A percentile compares a stretch with the other conserved stretches of the same genome.
Conservation (phyloP, 768 basidiomycete species). For the Tremella mesenterica region DNA sequence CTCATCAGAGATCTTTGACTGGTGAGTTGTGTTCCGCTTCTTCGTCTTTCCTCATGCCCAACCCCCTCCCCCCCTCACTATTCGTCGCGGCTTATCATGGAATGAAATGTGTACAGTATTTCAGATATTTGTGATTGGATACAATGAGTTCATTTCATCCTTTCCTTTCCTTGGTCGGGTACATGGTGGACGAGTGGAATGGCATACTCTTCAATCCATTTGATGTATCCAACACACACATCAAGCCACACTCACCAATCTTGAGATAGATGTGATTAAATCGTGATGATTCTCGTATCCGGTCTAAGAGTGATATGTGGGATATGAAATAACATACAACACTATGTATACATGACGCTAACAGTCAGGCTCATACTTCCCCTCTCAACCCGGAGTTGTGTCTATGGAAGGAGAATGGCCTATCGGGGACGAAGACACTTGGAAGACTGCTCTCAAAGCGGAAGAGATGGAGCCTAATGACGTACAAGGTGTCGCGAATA, state of each 20-base stretch:
- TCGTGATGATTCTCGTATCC: too few relatives aligned
- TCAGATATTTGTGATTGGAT: too few relatives aligned
- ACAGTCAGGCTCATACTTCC: conserved; percentile 39
- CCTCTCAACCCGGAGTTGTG: conserved; percentile 28
- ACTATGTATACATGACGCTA: neutral
- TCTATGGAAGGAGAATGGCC: conserved; percentile 38
- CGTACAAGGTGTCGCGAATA: conserved; percentile 33
- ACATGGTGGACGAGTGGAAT: neutral
- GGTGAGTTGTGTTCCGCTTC: conserved; percentile 16
- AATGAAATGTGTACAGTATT: too few relatives aligned
- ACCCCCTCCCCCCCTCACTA: too few relatives aligned
- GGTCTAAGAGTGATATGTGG: too few relatives aligned
- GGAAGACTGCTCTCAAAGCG: conserved; percentile 41
- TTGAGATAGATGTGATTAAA: too few relatives aligned
- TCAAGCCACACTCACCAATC: too few relatives aligned
- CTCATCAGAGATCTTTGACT: conserved; percentile 32
- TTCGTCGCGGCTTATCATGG: too few relatives aligned
- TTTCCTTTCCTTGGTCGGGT: neutral
- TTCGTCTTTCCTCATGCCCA: neutral
- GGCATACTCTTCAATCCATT: too few relatives aligned
- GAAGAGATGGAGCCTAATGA: conserved; percentile 32
- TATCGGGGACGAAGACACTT: conserved; percentile 44
- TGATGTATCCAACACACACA: too few relatives aligned
- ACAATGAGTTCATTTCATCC: neutral
- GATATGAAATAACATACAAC: neutral